Percentiles rank a stretch among this genome's conserved stretches.
phyloP scores from a whole-genome alignment of 305 asterid genomes.

The Fraxinus sp. region DNA sequence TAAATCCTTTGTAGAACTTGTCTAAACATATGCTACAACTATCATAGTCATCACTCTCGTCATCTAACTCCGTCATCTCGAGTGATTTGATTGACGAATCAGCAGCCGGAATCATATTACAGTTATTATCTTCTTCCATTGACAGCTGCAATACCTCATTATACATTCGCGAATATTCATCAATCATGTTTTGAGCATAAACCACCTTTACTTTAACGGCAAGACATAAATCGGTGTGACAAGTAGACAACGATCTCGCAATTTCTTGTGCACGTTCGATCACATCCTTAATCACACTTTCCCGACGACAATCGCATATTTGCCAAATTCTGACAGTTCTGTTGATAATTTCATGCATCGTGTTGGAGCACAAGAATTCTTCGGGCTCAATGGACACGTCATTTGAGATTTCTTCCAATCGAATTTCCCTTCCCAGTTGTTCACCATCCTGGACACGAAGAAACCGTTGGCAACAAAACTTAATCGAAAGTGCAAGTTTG shows the following conservation, averaged over 20 bases:
- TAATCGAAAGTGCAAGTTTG: neutral
- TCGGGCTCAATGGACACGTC: neutral
- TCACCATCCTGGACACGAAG: neutral
- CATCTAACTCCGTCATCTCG: neutral
- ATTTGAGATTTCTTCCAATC: neutral
- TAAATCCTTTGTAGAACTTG: neutral
- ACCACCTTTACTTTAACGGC: neutral
- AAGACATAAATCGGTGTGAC: neutral
- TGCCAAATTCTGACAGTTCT: neutral
- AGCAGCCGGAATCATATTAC: constrained; percentile 21
- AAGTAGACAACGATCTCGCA: neutral
- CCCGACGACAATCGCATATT: neutral
- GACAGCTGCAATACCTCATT: neutral
- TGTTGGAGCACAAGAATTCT: neutral
- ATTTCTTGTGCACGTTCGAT: neutral
- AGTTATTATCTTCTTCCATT: neutral
- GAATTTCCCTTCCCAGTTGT: neutral
- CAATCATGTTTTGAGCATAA: neutral
- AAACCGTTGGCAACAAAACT: neutral
- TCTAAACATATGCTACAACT: neutral
- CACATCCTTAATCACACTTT: neutral
- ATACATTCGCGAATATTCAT: neutral
- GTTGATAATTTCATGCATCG: neutral
- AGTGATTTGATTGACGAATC: constrained; percentile 1
- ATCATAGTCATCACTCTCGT: neutral